A percentile compares a stretch with the other conserved stretches of the same genome.
Conservation (phyloP, 2,329 filamentous ascomycete genomes). For the Knoxdaviesia proteae region DNA sequence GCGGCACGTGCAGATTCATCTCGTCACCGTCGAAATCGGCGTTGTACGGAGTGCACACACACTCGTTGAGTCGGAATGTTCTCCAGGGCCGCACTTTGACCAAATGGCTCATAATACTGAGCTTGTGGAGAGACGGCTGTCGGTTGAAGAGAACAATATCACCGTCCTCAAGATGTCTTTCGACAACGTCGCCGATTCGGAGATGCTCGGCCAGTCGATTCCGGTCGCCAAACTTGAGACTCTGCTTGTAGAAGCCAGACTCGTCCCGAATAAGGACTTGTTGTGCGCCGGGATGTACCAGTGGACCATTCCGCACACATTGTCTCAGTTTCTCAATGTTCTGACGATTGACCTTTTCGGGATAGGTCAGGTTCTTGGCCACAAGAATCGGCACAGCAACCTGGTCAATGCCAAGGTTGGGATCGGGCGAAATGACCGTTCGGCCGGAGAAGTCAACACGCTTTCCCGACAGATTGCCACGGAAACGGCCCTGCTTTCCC, state of each 20-base stretch:
- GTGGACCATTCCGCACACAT: slow-evolving; percentile 54
- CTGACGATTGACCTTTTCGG: slow-evolving; percentile 65
- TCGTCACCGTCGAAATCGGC: slow-evolving; percentile 98
- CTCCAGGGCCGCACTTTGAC: slow-evolving; percentile 87
- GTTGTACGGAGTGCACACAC: slow-evolving; percentile 95
- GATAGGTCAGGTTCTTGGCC: slow-evolving; percentile 93
- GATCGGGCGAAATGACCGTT: slow-evolving; percentile 94
- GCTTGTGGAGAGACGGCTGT: slow-evolving; percentile 91
- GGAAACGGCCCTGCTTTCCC: slow-evolving; percentile 91
- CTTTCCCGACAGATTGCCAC: slow-evolving; percentile 91
- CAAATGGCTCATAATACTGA: slow-evolving; percentile 92
- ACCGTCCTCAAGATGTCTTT: slow-evolving; percentile 84
- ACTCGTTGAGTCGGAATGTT: slow-evolving; percentile 93
- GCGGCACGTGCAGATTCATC: slow-evolving; percentile 96
- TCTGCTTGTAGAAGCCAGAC: slow-evolving; percentile 46
- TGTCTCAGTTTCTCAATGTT: slow-evolving; percentile 67
- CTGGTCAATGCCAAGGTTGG: slow-evolving; percentile 81
- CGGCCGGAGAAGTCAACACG: slow-evolving; percentile 96
- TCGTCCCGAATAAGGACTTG: slow-evolving; percentile 52
- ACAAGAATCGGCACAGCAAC: slow-evolving; percentile 81
- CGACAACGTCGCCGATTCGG: slow-evolving; percentile 68
- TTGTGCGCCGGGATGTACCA: slow-evolving; percentile 75
- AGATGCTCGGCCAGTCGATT: slow-evolving; percentile 54
- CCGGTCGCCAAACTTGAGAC: slow-evolving; percentile 54
- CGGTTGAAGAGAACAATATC: slow-evolving; percentile 97